Evolutionary conservation across 2,329 filamentous ascomycete genomes (phyloP).

Genomic region (Chaetomiaceae sp.): DNA sequence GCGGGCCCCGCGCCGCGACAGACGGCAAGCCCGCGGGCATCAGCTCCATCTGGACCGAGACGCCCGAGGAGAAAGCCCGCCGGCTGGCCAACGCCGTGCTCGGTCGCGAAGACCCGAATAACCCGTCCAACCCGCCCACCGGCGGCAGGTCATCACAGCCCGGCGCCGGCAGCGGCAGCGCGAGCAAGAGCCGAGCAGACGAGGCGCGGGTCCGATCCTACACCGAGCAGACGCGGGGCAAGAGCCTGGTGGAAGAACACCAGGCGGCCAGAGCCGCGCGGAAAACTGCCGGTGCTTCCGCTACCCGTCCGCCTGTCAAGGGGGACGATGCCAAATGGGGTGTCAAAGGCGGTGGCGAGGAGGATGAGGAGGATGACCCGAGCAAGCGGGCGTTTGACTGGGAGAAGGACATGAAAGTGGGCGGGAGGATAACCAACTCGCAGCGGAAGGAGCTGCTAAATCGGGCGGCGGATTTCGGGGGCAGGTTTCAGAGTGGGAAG

Average conservation of each 20-base stretch:
- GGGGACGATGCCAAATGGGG: conserved; percentile 1
- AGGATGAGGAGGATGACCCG: conserved; percentile 77
- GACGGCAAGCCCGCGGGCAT: conserved; percentile 43
- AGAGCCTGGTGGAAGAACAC: conserved; percentile 57
- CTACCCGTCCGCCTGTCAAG: neutral
- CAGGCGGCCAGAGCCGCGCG: conserved; percentile 30
- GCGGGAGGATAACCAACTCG: conserved; percentile 63
- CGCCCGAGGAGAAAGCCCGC: conserved; percentile 78
- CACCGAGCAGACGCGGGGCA: conserved; percentile 50
- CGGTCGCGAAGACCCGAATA: conserved; percentile 52
- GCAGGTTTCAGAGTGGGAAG: conserved; percentile 73
- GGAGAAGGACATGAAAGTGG: conserved; percentile 87
- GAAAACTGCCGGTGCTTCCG: conserved; percentile 4
- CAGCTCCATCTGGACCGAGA: conserved; percentile 82
- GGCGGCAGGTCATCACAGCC: conserved; percentile 38
- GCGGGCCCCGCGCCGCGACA: conserved; percentile 43
- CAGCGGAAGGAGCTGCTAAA: conserved; percentile 75
- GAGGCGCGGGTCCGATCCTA: conserved; percentile 43
- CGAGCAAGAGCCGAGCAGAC: conserved; percentile 45
- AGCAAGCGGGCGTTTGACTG: conserved; percentile 83
- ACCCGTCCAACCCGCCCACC: conserved; percentile 4
- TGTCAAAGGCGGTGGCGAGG: conserved; percentile 33
- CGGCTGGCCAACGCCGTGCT: conserved; percentile 77
- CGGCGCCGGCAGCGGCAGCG: conserved; percentile 31
- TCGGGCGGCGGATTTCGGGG: conserved; percentile 75